Evolutionary conservation across 2,329 filamentous ascomycete genomes (phyloP), one percentile per base, ranked within the genome.

Genomic region (Triangularia setosa): DNA sequence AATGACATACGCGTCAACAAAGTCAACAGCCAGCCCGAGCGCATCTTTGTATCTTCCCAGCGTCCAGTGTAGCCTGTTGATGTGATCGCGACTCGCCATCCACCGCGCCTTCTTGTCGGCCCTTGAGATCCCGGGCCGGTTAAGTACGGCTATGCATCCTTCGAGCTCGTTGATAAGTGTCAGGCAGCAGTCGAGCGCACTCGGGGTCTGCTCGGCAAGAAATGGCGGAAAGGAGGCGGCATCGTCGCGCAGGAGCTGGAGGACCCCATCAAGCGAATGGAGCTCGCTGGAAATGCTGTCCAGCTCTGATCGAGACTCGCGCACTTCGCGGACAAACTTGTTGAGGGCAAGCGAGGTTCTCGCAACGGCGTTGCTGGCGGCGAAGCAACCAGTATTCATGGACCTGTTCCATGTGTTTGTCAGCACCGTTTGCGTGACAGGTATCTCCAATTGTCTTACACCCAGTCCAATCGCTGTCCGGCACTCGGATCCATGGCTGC

Each of bases 241-340:
- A 67, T 80, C 78, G 63, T 80, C 77, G 55, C 73, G 74, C 58
- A 80, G 67, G 14, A 80, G 70, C 58, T 74, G 73, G 8, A 80
- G 69, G 1, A 79, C 74, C 35, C 73, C 73, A 61, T 77, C 74
- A 57, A 81, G 73, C 52, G 78, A 79, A 64, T 79, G 74, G 27
- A 81, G 68, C 65, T 80, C 78, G 64, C 76, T 75, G 30, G 77
- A 76, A 40, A 80, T 72, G 28, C 68, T 72, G 35, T 79, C 74
- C 16, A 79, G 70, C 24, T 79, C 78, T 33, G 75, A 69, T 16
- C 78, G 74, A 2, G 78, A 76, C 65, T 79, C 78, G 40, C 77
- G 77, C 1, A 80, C 75, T 18, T 78, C 73, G 35, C 77, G 76
- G 7, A 79, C 76, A 61, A 79, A 79, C 40, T 65, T 64, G 64